These are phyloP conservation scores for Triticum urartu DNA, from an alignment of 176 grass and related monocot species.

Conservation along the genomic window DNA sequence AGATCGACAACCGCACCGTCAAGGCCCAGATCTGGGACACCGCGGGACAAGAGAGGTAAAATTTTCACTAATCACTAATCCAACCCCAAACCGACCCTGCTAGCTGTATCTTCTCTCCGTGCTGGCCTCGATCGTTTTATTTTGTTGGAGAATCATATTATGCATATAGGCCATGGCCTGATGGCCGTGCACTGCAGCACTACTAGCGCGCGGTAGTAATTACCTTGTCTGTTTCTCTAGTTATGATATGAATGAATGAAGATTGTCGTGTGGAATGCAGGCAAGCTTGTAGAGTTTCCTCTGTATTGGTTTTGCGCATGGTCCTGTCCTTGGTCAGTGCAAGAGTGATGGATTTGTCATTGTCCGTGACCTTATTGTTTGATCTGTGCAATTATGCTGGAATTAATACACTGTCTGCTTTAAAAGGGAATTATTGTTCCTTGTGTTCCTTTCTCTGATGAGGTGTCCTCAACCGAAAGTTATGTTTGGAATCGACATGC, in stretches of 20 bases:
- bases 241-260: not conserved
- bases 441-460: not conserved
- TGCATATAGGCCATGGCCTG: too few species aligned
- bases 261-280: not conserved
- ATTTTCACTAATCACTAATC: not conserved
- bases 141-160: too few species aligned
- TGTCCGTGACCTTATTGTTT: not conserved
- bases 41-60: slow-evolving; percentile 67
- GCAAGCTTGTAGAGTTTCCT: not conserved
- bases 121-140: not conserved
- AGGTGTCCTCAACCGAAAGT: not conserved
- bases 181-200: too few species aligned
- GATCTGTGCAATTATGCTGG: not conserved
- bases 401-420: not conserved
- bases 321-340: not conserved
- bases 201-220: not conserved
- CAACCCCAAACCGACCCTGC: not conserved
- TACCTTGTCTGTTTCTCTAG: not conserved
- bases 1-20: slow-evolving; percentile 60
- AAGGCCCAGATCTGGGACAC: slow-evolving; percentile 93
- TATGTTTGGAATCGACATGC: not conserved
- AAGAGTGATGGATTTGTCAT: not conserved
- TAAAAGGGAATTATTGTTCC: not conserved
- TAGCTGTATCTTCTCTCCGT: too few species aligned
- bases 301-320: not conserved